These are phyloP conservation scores for Trichocladium uniseriatum DNA, from an alignment of 495 filamentous ascomycete species.

Conservation along the genomic window DNA sequence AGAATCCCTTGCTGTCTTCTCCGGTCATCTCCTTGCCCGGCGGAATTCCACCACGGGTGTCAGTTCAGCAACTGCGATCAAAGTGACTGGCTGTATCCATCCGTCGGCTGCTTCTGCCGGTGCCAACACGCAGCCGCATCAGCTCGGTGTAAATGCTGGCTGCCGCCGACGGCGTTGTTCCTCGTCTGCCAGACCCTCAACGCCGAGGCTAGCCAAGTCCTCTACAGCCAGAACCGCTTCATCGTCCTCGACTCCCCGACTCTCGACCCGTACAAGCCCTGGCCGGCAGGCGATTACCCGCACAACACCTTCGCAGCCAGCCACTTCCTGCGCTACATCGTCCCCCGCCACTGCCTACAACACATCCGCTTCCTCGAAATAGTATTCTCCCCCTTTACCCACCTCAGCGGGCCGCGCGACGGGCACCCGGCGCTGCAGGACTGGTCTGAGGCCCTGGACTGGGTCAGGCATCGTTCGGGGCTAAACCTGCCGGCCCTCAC, in stretches of 20 bases:
- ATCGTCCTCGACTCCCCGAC: background rate
- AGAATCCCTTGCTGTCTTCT: background rate
- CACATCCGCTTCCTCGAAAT: conserved; percentile 2
- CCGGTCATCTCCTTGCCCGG: background rate
- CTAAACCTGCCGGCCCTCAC: conserved; percentile 2
- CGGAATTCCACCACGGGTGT: background rate
- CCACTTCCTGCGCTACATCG: conserved; percentile 1
- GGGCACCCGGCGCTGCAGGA: background rate
- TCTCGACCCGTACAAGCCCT: background rate
- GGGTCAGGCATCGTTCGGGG: background rate
- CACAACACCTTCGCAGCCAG: background rate
- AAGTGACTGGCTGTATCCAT: background rate
- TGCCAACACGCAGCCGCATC: background rate
- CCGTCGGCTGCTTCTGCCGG: conserved; percentile 7
- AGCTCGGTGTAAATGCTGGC: background rate
- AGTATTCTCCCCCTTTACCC: background rate
- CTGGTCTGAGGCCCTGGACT: background rate
- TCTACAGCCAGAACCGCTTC: conserved; percentile 4
- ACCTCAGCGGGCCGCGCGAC: background rate
- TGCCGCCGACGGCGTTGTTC: background rate
- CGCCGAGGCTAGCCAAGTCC: background rate
- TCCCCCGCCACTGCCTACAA: background rate
- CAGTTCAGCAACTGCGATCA: background rate
- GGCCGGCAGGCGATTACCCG: background rate
- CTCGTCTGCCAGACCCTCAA: conserved; percentile 4